These are phyloP conservation scores for Fusarium incarnatum DNA, from an alignment of 2,329 filamentous ascomycete genomes.

Conservation along the genomic window DNA sequence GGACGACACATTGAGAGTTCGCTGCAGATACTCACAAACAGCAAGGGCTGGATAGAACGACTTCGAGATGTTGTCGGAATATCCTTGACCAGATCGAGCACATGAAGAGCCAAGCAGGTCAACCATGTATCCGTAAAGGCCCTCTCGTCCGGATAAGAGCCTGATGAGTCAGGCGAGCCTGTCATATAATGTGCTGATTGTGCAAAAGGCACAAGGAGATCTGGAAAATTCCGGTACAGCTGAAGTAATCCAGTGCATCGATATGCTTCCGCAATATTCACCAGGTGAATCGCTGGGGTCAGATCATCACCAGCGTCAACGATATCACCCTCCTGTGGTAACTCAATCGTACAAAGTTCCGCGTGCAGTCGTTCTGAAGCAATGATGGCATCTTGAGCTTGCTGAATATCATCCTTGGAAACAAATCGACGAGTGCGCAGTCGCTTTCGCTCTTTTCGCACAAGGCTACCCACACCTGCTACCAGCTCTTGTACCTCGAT, in stretches of 20 bases:
- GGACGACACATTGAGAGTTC: conserved; percentile 55
- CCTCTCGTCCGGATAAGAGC: background rate
- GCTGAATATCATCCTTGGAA: conserved; percentile 44
- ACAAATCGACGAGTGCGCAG: conserved; percentile 39
- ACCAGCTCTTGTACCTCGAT: conserved; percentile 45
- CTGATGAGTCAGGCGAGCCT: conserved; percentile 7
- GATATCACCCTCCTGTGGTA: conserved; percentile 34
- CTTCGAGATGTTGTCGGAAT: conserved; percentile 59
- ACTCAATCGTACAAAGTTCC: conserved; percentile 29
- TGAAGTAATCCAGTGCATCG: conserved; percentile 46
- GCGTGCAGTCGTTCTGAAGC: conserved; percentile 33
- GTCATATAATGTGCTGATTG: conserved; percentile 5
- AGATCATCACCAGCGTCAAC: conserved; percentile 44
- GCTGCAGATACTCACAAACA: conserved; percentile 57
- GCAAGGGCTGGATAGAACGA: conserved; percentile 58
- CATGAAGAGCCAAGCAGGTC: conserved; percentile 58
- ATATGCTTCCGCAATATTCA: conserved; percentile 46
- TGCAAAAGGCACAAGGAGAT: conserved; percentile 50
- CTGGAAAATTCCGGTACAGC: conserved; percentile 53
- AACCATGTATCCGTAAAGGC: conserved; percentile 53
- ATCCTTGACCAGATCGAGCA: conserved; percentile 55
- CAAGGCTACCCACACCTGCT: conserved; percentile 41
- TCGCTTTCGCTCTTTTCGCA: conserved; percentile 42
- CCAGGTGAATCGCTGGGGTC: conserved; percentile 43
- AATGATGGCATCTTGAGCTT: conserved; percentile 39